Percentiles rank a stretch among this genome's conserved stretches.
Evolutionary conservation across 306 rosid genomes (phyloP).

Genomic region (Biancaea sappan): DNA sequence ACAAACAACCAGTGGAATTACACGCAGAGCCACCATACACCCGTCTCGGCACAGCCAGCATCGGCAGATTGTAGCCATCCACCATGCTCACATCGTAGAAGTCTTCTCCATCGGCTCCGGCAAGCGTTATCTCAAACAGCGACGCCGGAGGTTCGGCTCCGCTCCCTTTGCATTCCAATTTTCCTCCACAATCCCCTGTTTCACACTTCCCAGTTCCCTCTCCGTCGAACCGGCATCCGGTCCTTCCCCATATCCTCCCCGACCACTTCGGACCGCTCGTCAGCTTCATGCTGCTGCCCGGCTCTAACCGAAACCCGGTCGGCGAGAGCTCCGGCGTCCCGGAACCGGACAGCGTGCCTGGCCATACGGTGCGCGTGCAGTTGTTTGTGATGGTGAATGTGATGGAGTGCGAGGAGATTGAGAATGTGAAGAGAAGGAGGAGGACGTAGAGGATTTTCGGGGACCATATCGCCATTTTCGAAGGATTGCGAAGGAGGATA

Average conservation of each 20-base stretch:
- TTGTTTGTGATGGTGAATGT: slow-evolving; percentile 77
- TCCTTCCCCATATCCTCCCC: slow-evolving; percentile 93
- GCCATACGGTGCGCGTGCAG: slow-evolving; percentile 83
- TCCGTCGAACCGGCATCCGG: slow-evolving; percentile 80
- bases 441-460: slow-evolving; percentile 30
- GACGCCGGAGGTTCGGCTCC: slow-evolving; percentile 89
- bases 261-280: slow-evolving; percentile 82
- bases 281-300: slow-evolving; percentile 48
- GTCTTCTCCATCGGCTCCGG: slow-evolving; percentile 59
- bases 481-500: neutral
- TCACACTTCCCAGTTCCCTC: slow-evolving; percentile 74
- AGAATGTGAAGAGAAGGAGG: slow-evolving; percentile 24
- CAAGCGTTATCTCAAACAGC: slow-evolving; percentile 85
- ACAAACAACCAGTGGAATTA: slow-evolving; percentile 81
- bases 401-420: slow-evolving; percentile 37
- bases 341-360: slow-evolving; percentile 71
- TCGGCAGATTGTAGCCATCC: slow-evolving; percentile 86
- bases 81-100: slow-evolving; percentile 90
- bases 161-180: slow-evolving; percentile 77
- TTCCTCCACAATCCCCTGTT: slow-evolving; percentile 91
- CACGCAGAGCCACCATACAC: slow-evolving; percentile 58
- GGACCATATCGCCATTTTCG: slow-evolving; percentile 15
- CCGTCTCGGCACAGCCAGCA: slow-evolving; percentile 64
- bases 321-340: slow-evolving; percentile 59
- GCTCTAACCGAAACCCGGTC: slow-evolving; percentile 69